Base-by-base conservation (phyloP, 805 yeast genomes). In the Huiozyma sinensis region DNA sequence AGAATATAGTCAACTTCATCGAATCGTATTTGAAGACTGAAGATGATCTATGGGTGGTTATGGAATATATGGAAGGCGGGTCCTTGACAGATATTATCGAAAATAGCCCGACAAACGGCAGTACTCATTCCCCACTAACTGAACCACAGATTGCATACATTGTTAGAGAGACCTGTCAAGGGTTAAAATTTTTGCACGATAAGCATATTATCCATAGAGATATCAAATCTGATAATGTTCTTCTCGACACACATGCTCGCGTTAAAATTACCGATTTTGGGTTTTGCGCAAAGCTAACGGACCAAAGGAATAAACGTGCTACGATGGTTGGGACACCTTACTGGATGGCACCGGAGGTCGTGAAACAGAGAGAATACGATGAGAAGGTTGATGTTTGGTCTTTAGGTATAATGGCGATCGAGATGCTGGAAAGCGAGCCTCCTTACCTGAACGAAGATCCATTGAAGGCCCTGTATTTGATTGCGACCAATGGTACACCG, bases 311-410 rank as follows among this genome's bases (percentile, higher is more conserved):
- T 43, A 89, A 90, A 62, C 79, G 99, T 58, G 94, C 96, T 6
- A 92, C 99, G 2, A 85, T 92, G 95, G 99, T 92, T 13, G 99
- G 99, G 33, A 92, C 99, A 0, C 98, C 99, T 10, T 92, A 92
- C 61, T 92, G 99, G 99, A 92, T 92, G 99, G 99, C 99, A 0
- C 99, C 99, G 1, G 99, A 92, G 64, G 97, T 92, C 42, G 97
- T 92, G 28, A 81, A 88, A 44, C 82, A 94, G 50, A 87, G 88
- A 61, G 97, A 89, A 56, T 92, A 92, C 58, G 98, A 94, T 46
- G 95, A 94, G 44, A 89, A 94, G 60, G 96, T 92, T 32, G 99
- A 92, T 64, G 85, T 94, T 42, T 92, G 99, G 99, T 87, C 97
- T 7, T 68, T 94, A 51, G 98, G 99, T 52, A 94, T 92, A 52